Evolutionary conservation across 108 stramenopile genomes (phyloP), one percentile per base, ranked within the genome.

Genomic region (Nannochloropsis gaditana): DNA sequence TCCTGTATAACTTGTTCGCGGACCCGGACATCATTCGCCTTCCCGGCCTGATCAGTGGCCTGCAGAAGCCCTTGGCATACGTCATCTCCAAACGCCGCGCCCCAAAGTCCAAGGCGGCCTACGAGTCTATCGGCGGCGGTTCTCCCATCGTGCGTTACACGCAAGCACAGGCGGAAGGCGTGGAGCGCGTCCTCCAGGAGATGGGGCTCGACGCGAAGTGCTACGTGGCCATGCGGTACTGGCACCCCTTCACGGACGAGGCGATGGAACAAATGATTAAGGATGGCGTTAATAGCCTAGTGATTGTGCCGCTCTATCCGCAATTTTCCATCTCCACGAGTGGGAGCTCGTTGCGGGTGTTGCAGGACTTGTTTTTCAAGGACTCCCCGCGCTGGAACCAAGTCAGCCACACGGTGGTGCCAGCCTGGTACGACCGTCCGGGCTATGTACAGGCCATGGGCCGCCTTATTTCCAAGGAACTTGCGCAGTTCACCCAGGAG

Each of bases 221-320:
- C 47, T 99, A 97, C 91, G 93, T 99, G 45, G 98, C 96, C 41
- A 99, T 99, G 98, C 93, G 98, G 59, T 99, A 99, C 89, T 99
- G 98, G 98, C 93, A 97, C 84, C 98, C 98, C 5, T 97, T 94
- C 88, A 97, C 98, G 43, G 96, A 97, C 88, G 93, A 94, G 83
- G 98, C 97, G 0, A 83, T 99, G 86, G 92, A 94, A 19, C 84
- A 93, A 84, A 95, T 97, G 87, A 87, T 89, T 42, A 85, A 89
- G 11, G 98, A 97, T 86, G 92, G 88, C 3, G 91, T 97, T 43
- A 93, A 96, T 80, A 92, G 95, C 2, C 86, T 96, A 85, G 86
- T 99, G 45, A 92, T 98, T 42, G 82, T 99, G 44, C 98, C 98
- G 41, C 92, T 99, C 44, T 99, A 99, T 91, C 98, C 98, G 43